A percentile compares a stretch with the other conserved stretches of the same genome.
Conservation (phyloP, 768 basidiomycete species). For the Symmetrospora coprosmae region DNA sequence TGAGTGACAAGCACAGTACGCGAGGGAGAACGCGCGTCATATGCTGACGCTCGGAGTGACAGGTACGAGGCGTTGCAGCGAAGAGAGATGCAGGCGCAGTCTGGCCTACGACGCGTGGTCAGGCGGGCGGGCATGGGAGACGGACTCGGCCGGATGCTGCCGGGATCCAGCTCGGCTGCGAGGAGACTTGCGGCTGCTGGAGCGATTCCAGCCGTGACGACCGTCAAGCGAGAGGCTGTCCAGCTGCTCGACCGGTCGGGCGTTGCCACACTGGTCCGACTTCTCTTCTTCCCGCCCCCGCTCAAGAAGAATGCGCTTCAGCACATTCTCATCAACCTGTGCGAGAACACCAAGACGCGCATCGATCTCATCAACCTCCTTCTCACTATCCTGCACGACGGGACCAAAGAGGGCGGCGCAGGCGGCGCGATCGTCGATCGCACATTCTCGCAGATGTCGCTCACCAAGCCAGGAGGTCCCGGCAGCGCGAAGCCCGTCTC, state of each 20-base stretch:
- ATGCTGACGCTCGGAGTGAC: no score
- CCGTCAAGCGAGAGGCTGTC: slow-evolving; percentile 68
- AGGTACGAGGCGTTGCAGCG: no score
- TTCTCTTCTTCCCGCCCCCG: slow-evolving; percentile 92
- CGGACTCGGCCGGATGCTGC: no score
- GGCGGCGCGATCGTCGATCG: slow-evolving; percentile 52
- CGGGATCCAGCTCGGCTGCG: no score
- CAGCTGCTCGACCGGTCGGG: slow-evolving; percentile 81
- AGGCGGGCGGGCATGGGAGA: not conserved
- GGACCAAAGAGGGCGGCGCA: slow-evolving; percentile 74
- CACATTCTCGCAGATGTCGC: slow-evolving; percentile 77
- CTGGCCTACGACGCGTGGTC: slow-evolving; percentile 43
- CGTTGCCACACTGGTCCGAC: slow-evolving; percentile 71
- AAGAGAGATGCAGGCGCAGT: no score
- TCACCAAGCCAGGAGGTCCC: slow-evolving; percentile 38
- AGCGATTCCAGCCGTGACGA: no score
- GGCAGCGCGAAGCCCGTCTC: slow-evolving; percentile 65
- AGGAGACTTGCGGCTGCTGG: no score
- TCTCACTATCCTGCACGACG: slow-evolving; percentile 85
- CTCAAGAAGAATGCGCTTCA: slow-evolving; percentile 70
- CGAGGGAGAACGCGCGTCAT: no score
- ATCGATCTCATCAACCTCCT: slow-evolving; percentile 86
- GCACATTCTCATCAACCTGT: slow-evolving; percentile 81
- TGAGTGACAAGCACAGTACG: no score
- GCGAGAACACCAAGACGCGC: slow-evolving; percentile 83